Evolutionary conservation across 768 basidiomycete species (phyloP), one percentile per base, ranked within the genome.

Genomic region (Mycena crocata): DNA sequence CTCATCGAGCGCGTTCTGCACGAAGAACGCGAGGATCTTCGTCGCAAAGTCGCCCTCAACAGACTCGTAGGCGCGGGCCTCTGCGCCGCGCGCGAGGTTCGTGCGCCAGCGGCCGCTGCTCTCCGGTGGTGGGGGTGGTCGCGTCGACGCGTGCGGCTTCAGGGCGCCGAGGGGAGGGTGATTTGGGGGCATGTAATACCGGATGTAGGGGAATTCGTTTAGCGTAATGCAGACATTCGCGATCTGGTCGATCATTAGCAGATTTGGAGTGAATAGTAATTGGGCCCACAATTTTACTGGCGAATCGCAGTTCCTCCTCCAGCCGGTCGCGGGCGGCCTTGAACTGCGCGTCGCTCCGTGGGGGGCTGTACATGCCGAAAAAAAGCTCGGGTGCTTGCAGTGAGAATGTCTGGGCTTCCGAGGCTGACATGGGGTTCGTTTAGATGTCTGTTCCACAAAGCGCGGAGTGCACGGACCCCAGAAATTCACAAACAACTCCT

Each of bases 401-500:
- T 8, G 91, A 92, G 83, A 97, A 99, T 12, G 89, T 84, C 74
- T 95, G 93, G 5, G 93, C 87, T 79, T 99, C 97, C 57, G 90
- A 83, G 17, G 93, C 97, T 99, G 57, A 19, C 62, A 19, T 32
- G 54, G 42, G 50, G 5, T 63, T 48, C 64, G 40, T 62, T 50
- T 54, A 51, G 66, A 32, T 24, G 24, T 46, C 28, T 51, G 9
- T 17, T 4, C 6, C n/a, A 26, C 40, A 14, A 26, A 15, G 15
- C 9, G 35, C 28, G 24, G 37, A 58, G 17, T 42, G 26, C 31
- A 79, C 94, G 61, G 67, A 96, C 97, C 90, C 90, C 94, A 93
- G 79, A 97, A 94, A 78, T 99, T 97, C 70, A 98, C 78, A 78
- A 91, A 98, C 37, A 99, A 83, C 74, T 99, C 98, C 71, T 91